A percentile compares a stretch with the other conserved stretches of the same genome.
These are phyloP conservation scores for Candida pseudofarinosa DNA, from an alignment of 805 yeast genomes.

Conservation along the genomic window DNA sequence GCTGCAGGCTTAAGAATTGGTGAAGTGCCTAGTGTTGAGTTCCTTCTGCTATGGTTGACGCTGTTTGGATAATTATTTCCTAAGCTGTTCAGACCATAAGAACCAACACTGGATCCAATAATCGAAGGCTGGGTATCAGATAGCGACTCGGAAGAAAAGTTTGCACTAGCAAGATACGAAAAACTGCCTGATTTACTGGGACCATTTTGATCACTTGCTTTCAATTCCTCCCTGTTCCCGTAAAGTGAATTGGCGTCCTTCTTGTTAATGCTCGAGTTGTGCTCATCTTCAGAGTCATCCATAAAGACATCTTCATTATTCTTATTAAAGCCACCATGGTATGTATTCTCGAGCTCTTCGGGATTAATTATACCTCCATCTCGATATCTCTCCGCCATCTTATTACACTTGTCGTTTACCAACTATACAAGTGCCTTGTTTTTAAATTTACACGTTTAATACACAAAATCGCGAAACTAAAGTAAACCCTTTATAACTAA, in stretches of 20 bases:
- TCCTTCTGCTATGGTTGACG: conserved; percentile 13
- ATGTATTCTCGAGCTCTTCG: background rate
- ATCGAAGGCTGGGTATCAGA: conserved; percentile 6
- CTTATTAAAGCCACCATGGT: background rate
- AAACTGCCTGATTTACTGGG: background rate
- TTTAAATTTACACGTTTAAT: background rate
- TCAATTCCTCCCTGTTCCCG: background rate
- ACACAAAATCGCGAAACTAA: background rate
- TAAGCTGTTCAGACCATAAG: background rate
- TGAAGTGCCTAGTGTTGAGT: conserved; percentile 16
- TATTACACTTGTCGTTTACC: background rate
- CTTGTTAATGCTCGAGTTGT: background rate
- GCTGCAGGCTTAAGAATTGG: conserved; percentile 16
- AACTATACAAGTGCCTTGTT: background rate
- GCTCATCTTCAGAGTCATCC: background rate
- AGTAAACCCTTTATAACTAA: background rate
- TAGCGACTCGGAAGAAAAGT: conserved; percentile 36
- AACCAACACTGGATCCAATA: background rate
- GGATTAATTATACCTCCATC: background rate
- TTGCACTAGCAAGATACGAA: conserved; percentile 27
- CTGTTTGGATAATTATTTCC: conserved; percentile 4
- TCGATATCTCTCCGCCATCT: background rate
- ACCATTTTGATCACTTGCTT: background rate
- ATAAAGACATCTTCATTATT: background rate
- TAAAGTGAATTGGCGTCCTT: background rate